Base-by-base conservation (phyloP, 345 rosid species). In the Cardamine resedifolia region DNA sequence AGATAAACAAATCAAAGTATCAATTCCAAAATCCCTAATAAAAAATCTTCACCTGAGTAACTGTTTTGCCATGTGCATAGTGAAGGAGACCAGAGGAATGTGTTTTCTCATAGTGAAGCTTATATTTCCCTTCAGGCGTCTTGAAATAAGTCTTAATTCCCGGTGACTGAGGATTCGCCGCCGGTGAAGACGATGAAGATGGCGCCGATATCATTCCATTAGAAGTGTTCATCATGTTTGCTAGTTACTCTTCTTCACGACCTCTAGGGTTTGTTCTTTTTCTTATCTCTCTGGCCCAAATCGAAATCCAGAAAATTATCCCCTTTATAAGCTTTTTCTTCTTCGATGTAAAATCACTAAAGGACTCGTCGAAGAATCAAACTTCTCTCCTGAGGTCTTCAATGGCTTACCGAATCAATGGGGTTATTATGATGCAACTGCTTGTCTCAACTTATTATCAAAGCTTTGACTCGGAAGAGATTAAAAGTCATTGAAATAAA, bases 121-220 rank as follows among this genome's bases (percentile, higher is more conserved):
- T 96, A 65, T 96, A 96, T 47, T 96, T 87, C 9, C 99, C 99
- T 66, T 96, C 99, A 2, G 96, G 98, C 56, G 99, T 90, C 82
- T 96, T 96, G 81, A 92, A 90, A 80, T 92, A 90, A 71, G 98
- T 96, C 86, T 96, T 96, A 67, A 96, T 83, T 7, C 98, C 98
- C 66, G 98, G 93, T 12, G 91, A 76, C 71, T 90, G 96, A 41
- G 86, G 78, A 86, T 81, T 91, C 41, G 87, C 90, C 71, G 99
- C 81, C 34, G 98, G 72, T 44, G 89, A 67, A 48, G 94, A 83
- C 24, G 89, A 61, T 21, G 99, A 88, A 49, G 89, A 68, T 23
- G 95, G 83, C 7, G 86, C 69, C 4, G 99, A 88, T 77, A 89
- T 88, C 92, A 89, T 90, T 70, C 99, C 99, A 88, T 92, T 96